Conservation (phyloP, 2,329 filamentous ascomycete species). For the Thermochaetoides dissita region DNA sequence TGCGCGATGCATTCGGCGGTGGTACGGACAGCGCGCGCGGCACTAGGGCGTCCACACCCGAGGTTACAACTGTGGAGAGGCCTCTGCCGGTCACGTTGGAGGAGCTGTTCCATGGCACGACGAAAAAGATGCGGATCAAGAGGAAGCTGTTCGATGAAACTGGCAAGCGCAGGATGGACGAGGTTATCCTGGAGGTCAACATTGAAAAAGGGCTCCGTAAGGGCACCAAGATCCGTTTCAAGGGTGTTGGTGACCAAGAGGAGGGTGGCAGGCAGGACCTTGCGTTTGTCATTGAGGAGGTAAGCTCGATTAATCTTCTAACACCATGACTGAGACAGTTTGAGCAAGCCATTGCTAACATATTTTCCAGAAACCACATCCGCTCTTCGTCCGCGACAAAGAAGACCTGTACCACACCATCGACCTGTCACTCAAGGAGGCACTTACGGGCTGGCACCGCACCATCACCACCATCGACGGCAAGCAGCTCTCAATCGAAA, state of each 20-base stretch:
- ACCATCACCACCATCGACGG: constrained; percentile 91
- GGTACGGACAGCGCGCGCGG: constrained; percentile 17
- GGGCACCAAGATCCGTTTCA: constrained; percentile 96
- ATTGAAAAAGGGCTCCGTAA: constrained; percentile 95
- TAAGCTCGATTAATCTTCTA: constrained; percentile 32
- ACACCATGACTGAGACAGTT: not conserved
- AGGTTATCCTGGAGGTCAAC: constrained; percentile 83
- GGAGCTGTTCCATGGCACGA: constrained; percentile 72
- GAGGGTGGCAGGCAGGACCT: constrained; percentile 92
- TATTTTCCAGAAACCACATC: constrained; percentile 60
- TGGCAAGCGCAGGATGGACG: constrained; percentile 73
- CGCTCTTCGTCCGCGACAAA: constrained; percentile 71
- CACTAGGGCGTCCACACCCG: constrained; percentile 50
- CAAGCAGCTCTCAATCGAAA: constrained; percentile 66
- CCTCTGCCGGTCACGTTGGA: constrained; percentile 70
- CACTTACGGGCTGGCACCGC: constrained; percentile 81
- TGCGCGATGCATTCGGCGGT: not conserved
- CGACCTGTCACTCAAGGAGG: constrained; percentile 80
- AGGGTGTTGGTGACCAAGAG: constrained; percentile 92
- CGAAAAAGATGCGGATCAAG: constrained; percentile 98
- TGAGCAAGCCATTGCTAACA: constrained; percentile 25
- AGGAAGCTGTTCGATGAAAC: constrained; percentile 82
- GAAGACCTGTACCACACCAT: constrained; percentile 72
- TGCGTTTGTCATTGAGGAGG: constrained; percentile 89
- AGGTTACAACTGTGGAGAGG: constrained; percentile 83